Base-by-base conservation (phyloP, 805 yeast genomes). In the Metschnikowia hibisci region DNA sequence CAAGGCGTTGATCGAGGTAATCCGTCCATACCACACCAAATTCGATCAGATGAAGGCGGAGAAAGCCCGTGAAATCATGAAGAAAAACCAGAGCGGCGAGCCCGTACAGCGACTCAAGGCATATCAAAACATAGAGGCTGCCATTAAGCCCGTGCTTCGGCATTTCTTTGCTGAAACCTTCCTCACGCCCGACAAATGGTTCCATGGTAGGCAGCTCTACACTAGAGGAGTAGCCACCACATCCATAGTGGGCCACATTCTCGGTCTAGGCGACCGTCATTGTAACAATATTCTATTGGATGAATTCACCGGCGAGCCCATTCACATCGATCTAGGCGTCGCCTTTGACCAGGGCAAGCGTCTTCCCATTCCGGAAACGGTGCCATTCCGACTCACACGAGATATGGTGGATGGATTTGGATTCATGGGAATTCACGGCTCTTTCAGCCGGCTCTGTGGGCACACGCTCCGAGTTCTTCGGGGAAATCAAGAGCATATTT, bases 211-310 rank as follows among this genome's bases (percentile, higher is more conserved):
- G 30, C 69, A 76, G 16, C 63, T 66, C 1, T 93, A 87, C 60
- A 76, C 85, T 1, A 78, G 81, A 39, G 95, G 96, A 0, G 72
- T 87, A 1, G 96, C 96, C 0, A 77, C 88, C 0, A 76, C 84
- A 2, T 89, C 97, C 1, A 84, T 95, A 37, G 82, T 89, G 16
- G 99, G 99, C 0, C 75, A 87, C 61, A 71, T 93, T 11, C 67
- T 93, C 32, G 99, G 99, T 0, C 71, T 93, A 5, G 99, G 99
- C 5, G 99, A 93, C 61, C 71, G 99, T 23, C 99, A 93, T 62
- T 79, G 95, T 59, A 89, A 89, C 60, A 93, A 93, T 60, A 83
- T 93, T 30, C 63, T 93, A 36, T 58, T 93, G n/a, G 97, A 93
- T 60, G 71, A 73, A 38, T 56, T 61, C n/a, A 75, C 87, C 0